Evolutionary conservation across 192 early-diverging fungal species (phyloP), one percentile per base, ranked within the genome.

Genomic region (Thoreauomyces humboldtii): DNA sequence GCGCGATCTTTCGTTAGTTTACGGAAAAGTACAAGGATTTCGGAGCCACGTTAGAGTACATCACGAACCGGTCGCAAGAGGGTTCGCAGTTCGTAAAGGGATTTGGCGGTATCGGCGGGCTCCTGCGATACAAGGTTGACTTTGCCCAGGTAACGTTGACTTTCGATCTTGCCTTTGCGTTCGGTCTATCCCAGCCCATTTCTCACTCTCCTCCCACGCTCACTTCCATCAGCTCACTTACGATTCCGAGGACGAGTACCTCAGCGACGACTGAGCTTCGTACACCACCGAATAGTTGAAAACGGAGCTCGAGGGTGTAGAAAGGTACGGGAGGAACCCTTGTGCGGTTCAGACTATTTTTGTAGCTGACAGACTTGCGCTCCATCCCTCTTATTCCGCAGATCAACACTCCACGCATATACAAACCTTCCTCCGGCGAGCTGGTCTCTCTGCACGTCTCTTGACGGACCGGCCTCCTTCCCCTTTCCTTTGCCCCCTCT

Each of bases 41-140:
- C 69, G 97, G 92, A 58, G 92, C 95, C 27, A 80, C 76, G 21
- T 81, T 99, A 12, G 97, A 99, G 77, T 96, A 95, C 76, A 86
- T 99, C 47, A 97, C 95, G 32, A 93, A 99, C 83, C 79, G 88
- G 65, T 95, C 95, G 34, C 91, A 90, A 63, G 95, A 97, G 77
- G 95, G 95, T 43, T 89, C 92, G 33, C 94, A 98, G 79, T 99
- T 98, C 79, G 92, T 96, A 60, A 92, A 90, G 70, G 97, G 97
- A 24, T 99, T 99, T 77, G 97, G 97, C 79, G 97, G 97, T 41
- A 97, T 99, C 67, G 97, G 94, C 47, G 95, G 92, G 17, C 64
- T 94, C 25, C 81, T 98, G 63, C 92, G 97, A 72, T 99, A 97
- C 86, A 94, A 98, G 85, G 87, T 95, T 4, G 73, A 76, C 56